Percentiles rank a stretch among this genome's conserved stretches.
Conservation (phyloP, 2,329 filamentous ascomycete genomes). For the Diplodia mutila region DNA sequence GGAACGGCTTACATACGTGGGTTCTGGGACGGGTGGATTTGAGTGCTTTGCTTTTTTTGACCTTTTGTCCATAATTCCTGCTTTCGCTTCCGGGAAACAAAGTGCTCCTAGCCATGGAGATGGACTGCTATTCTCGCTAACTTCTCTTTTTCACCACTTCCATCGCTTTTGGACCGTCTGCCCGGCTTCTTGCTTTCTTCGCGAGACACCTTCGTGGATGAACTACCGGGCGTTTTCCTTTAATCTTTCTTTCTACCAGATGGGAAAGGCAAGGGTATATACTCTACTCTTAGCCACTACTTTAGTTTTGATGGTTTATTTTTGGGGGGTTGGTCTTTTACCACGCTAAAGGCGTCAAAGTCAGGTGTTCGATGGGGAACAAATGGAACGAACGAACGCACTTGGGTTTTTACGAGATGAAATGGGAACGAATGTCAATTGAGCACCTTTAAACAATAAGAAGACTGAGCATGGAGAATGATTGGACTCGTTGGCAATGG, state of each 20-base stretch:
- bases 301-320: background rate
- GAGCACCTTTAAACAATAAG: background rate
- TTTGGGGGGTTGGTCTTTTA: background rate
- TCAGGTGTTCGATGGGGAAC: background rate
- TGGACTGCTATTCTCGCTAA: background rate
- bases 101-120: background rate
- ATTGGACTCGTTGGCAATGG: background rate
- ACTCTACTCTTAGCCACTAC: background rate
- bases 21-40: background rate
- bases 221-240: background rate
- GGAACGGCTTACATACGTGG: background rate
- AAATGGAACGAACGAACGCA: background rate
- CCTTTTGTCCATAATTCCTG: background rate
- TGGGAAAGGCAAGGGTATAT: background rate
- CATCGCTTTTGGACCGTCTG: background rate
- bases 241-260: background rate
- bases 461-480: background rate
- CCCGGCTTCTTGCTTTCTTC: too few species aligned
- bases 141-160: background rate
- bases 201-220: background rate
- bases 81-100: background rate
- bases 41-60: background rate
- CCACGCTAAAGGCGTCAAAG: background rate
- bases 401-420: background rate
- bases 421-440: background rate